A percentile compares a stretch with the other conserved stretches of the same genome.
Conservation (phyloP, 129 eudicot genomes). For the Flaveria robusta region DNA sequence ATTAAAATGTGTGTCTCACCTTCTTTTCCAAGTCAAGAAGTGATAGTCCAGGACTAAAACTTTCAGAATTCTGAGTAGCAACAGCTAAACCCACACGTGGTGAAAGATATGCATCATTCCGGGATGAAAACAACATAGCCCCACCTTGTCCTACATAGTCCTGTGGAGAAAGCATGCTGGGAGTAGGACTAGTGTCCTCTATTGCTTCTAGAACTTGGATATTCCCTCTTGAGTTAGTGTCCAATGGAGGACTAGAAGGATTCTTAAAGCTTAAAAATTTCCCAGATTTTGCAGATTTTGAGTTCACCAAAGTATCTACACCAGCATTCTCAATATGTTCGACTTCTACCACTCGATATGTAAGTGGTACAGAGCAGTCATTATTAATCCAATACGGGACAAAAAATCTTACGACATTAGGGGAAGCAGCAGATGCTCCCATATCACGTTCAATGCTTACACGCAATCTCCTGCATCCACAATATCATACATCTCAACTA, state of each 20-base stretch:
- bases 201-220: slow-evolving; percentile 84
- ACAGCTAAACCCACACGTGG: slow-evolving; percentile 91
- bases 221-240: slow-evolving; percentile 47
- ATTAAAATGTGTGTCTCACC: slow-evolving; percentile 39
- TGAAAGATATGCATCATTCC: slow-evolving; percentile 84
- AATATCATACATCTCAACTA: slow-evolving; percentile 16
- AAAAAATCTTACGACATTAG: slow-evolving; percentile 82
- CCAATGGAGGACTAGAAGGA: slow-evolving; percentile 32
- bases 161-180: slow-evolving; percentile 98
- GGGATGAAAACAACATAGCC: slow-evolving; percentile 74
- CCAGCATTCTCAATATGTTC: slow-evolving; percentile 72
- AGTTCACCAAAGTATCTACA: slow-evolving; percentile 43
- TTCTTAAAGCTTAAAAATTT: slow-evolving; percentile 34
- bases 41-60: slow-evolving; percentile 79
- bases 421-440: slow-evolving; percentile 85
- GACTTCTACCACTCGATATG: slow-evolving; percentile 87
- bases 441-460: slow-evolving; percentile 95
- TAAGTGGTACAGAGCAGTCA: slow-evolving; percentile 62
- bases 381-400: slow-evolving; percentile 95
- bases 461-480: slow-evolving; percentile 74
- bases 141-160: slow-evolving; percentile 97
- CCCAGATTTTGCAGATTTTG: slow-evolving; percentile 54
- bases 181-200: slow-evolving; percentile 87
- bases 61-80: slow-evolving; percentile 71
- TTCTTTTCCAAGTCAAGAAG: slow-evolving; percentile 95